Conservation (phyloP, 257 asterid species). For the Ajuga chamaepitys region DNA sequence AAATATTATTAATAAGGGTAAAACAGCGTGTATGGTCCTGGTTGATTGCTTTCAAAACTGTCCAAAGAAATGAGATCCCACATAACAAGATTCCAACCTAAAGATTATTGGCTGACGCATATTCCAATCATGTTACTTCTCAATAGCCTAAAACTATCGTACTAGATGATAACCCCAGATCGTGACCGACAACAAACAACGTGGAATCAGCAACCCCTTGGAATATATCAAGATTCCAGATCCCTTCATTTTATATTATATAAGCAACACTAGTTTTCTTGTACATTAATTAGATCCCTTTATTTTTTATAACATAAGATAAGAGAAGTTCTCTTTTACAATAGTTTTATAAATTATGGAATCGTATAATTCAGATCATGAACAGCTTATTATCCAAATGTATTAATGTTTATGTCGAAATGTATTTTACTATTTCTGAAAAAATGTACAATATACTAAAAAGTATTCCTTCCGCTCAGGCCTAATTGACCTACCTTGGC, state of each 20-base stretch:
- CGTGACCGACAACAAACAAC: slow-evolving; percentile 1
- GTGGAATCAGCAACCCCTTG: background rate
- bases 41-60: slow-evolving; percentile 11
- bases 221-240: slow-evolving; percentile 9
- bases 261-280: too few species aligned
- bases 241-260: background rate
- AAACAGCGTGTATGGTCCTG: background rate
- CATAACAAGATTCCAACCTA: slow-evolving; percentile 34
- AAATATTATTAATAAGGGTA: background rate
- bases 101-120: slow-evolving; percentile 18
- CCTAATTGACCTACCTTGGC: too few species aligned
- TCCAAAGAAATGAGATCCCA: slow-evolving; percentile 27
- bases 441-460: too few species aligned
- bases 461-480: too few species aligned
- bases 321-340: too few species aligned
- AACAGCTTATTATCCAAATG: too few species aligned
- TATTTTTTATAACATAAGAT: too few species aligned
- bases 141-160: background rate
- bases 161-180: slow-evolving; percentile 5
- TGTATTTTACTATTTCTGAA: too few species aligned
- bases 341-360: too few species aligned
- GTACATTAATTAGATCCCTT: too few species aligned
- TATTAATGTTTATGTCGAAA: too few species aligned
- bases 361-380: too few species aligned
- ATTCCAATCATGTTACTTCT: background rate